Percentiles rank a stretch among this genome's conserved stretches.
Evolutionary conservation across 2,329 filamentous ascomycete species (phyloP).

Genomic region (Penicillium concentricum): DNA sequence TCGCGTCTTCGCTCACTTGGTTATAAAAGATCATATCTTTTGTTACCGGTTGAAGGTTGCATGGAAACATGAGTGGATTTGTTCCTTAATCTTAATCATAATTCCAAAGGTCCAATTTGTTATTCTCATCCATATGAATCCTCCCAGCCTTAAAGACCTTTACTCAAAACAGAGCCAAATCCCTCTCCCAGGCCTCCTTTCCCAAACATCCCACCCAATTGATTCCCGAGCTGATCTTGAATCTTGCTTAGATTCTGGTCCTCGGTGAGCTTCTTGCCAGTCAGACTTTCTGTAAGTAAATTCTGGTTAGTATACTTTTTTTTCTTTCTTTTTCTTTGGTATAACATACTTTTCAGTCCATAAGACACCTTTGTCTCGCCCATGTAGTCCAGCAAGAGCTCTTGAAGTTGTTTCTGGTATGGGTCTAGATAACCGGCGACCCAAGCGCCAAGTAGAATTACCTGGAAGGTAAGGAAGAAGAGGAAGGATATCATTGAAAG

Average conservation of each 20-base stretch:
- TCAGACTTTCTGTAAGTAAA: conserved; percentile 20
- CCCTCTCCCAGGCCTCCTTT: conserved; percentile 24
- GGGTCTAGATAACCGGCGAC: conserved; percentile 30
- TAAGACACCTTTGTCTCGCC: conserved; percentile 32
- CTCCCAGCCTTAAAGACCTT: conserved; percentile 14
- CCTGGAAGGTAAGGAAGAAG: conserved; percentile 16
- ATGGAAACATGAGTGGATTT: background rate
- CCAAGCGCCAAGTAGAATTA: conserved; percentile 25
- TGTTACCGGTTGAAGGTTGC: background rate
- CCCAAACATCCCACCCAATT: conserved; percentile 23
- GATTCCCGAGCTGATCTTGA: conserved; percentile 23
- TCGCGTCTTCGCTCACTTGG: background rate
- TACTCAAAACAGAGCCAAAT: conserved; percentile 22
- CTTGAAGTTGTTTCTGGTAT: conserved; percentile 30
- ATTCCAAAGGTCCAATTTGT: background rate
- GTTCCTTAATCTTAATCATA: background rate
- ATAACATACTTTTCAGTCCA: conserved; percentile 25
- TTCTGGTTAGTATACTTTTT: background rate
- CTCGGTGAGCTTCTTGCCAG: conserved; percentile 25
- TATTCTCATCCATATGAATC: background rate
- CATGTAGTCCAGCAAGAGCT: conserved; percentile 29
- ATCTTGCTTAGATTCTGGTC: conserved; percentile 28
- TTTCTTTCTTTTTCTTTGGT: background rate
- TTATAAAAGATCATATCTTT: background rate
- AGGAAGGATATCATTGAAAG: conserved; percentile 16